A percentile compares a stretch with the other conserved stretches of the same genome.
Evolutionary conservation across 2,329 filamentous ascomycete species (phyloP).

Genomic region (Colletotrichum sp.): DNA sequence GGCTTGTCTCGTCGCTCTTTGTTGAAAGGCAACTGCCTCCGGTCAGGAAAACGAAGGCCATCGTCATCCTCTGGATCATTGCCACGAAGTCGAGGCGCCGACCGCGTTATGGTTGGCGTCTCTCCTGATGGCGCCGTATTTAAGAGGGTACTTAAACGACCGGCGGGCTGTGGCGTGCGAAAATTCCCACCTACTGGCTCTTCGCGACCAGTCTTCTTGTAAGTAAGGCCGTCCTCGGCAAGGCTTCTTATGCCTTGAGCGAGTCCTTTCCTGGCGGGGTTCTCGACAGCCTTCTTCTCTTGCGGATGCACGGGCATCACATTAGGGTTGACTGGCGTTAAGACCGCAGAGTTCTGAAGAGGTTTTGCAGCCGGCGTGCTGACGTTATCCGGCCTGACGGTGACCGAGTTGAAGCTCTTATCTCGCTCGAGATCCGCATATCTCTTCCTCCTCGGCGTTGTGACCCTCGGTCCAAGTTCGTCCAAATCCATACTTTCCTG

Average conservation of each 20-base stretch:
- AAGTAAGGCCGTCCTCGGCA: slow-evolving; percentile 53
- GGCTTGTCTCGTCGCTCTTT: slow-evolving; percentile 26
- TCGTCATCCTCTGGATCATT: slow-evolving; percentile 21
- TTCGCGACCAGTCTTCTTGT: slow-evolving; percentile 20
- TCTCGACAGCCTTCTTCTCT: slow-evolving; percentile 23
- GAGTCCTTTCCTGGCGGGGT: slow-evolving; percentile 28
- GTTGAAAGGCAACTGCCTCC: slow-evolving; percentile 48
- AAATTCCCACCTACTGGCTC: slow-evolving; percentile 16
- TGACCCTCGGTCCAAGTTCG: slow-evolving; percentile 46
- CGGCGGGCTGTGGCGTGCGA: slow-evolving; percentile 23
- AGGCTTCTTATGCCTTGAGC: slow-evolving; percentile 45
- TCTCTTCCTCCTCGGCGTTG: slow-evolving; percentile 46
- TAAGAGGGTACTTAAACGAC: slow-evolving; percentile 38
- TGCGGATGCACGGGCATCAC: slow-evolving; percentile 26
- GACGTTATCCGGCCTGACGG: slow-evolving; percentile 8
- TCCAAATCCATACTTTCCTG: slow-evolving; percentile 68
- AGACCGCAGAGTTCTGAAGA: slow-evolving; percentile 28
- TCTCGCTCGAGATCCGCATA: neutral
- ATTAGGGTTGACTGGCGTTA: slow-evolving; percentile 44
- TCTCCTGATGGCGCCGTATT: slow-evolving; percentile 31
- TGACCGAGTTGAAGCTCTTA: neutral
- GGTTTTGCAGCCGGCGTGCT: slow-evolving; percentile 24
- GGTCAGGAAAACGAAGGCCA: slow-evolving; percentile 38
- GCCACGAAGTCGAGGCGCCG: slow-evolving; percentile 27
- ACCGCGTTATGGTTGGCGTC: slow-evolving; percentile 28